A percentile compares a stretch with the other conserved stretches of the same genome.
phyloP scores from a whole-genome alignment of 139 green algal genomes.

The Volvox reticuliferus region DNA sequence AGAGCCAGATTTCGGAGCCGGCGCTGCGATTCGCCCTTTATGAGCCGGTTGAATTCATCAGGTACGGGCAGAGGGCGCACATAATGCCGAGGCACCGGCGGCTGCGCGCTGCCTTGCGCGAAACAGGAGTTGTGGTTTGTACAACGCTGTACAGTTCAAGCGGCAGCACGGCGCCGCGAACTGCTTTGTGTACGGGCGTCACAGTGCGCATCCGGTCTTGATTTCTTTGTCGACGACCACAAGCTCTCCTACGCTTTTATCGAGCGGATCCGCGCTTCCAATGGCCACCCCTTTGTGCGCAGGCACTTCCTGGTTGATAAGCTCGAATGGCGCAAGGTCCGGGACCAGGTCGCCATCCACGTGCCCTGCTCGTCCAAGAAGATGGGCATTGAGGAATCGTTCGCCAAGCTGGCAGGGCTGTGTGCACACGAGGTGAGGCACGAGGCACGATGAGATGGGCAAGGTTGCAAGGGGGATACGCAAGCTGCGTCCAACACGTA shows the following conservation, averaged over 20 bases:
- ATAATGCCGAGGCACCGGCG: not conserved
- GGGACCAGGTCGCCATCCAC: conserved; percentile 91
- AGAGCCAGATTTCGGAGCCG: conserved; percentile 79
- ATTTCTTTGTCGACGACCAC: no score
- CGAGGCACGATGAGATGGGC: no score
- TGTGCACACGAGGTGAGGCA: conserved; percentile 83
- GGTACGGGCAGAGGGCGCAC: conserved; percentile 22
- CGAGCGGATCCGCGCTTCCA: not conserved
- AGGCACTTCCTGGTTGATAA: conserved; percentile 93
- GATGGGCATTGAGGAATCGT: conserved; percentile 94
- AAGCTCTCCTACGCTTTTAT: not conserved
- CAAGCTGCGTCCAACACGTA: no score
- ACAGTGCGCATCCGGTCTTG: no score
- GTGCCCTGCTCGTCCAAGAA: conserved; percentile 98
- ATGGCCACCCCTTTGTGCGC: not conserved
- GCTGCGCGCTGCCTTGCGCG: no score
- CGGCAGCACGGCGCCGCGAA: no score
- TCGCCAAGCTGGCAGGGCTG: conserved; percentile 87
- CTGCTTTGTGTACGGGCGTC: no score
- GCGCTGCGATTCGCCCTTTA: conserved; percentile 90
- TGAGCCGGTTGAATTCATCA: conserved; percentile 97
- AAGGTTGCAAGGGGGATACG: no score
- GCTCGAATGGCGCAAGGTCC: conserved; percentile 93
- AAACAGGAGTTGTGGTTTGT: no score
- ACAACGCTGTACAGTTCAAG: no score